Conservation (phyloP, 208 protist genomes). For the Crithidia acanthocephali region DNA sequence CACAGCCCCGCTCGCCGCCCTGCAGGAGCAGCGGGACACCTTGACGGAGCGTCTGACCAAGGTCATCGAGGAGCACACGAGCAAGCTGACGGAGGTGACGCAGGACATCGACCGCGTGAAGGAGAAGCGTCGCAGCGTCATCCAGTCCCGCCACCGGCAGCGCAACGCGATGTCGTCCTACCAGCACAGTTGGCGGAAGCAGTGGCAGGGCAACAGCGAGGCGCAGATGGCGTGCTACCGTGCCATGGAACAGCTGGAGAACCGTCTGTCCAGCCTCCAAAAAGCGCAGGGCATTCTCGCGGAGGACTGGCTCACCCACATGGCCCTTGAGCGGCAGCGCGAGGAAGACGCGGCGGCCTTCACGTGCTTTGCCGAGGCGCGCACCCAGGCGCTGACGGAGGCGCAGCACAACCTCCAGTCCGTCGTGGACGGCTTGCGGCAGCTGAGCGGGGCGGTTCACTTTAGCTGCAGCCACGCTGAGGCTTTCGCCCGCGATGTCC, state of each 20-base stretch:
- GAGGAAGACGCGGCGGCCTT: conserved; percentile 62
- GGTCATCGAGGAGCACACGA: conserved; percentile 16
- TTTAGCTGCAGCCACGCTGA: conserved; percentile 40
- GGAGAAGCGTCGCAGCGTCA: conserved; percentile 36
- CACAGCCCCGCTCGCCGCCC: conserved; percentile 28
- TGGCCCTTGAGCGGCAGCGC: conserved; percentile 55
- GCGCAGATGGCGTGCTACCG: conserved; percentile 66
- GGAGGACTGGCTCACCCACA: conserved; percentile 52
- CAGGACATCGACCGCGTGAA: conserved; percentile 49
- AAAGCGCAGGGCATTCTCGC: conserved; percentile 56
- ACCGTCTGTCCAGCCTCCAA: conserved; percentile 50
- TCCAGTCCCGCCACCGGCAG: conserved; percentile 38
- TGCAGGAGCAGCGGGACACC: conserved; percentile 37
- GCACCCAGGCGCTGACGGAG: conserved; percentile 52
- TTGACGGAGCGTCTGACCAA: conserved; percentile 25
- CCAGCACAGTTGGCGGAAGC: conserved; percentile 46
- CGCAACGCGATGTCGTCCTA: conserved; percentile 41
- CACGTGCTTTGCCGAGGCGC: conserved; percentile 49
- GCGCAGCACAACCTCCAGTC: conserved; percentile 41
- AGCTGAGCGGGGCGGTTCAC: conserved; percentile 41
- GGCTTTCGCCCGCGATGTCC: conserved; percentile 40
- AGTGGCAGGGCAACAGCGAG: conserved; percentile 62
- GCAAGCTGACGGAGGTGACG: conserved; percentile 18
- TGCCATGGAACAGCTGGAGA: conserved; percentile 79
- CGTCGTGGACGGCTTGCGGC: conserved; percentile 26